Base-by-base conservation (phyloP, 1,139 yeast genomes). In the Geotrichum histeridarum region DNA sequence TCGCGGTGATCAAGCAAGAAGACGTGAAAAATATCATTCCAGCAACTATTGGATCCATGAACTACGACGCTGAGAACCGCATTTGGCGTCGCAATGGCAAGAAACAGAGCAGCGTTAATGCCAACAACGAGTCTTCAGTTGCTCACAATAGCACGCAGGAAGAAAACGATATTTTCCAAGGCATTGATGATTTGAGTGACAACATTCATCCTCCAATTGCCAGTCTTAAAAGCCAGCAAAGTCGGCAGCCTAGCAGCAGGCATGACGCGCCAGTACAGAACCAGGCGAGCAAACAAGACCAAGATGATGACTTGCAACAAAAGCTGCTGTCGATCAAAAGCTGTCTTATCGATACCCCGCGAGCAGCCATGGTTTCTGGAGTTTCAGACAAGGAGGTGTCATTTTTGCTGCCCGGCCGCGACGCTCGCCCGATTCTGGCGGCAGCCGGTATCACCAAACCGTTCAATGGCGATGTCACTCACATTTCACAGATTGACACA, bases 401-500 rank as follows among this genome's bases (percentile, higher is more conserved):
- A 14, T 51, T 51, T 41, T 14, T 47, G 18, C 48, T 46, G 31
- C 50, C 54, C 7, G 50, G 35, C 27, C 35, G 42, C 31, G 43
- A 30, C 9, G 42, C 43, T 9, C 42, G 43, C 37, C 38, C 42
- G 37, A 37, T 37, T 11, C 17, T 38, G 35, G 50, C 50, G 5
- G 27, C 22, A 2, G 38, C 32, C 8, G 44, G 45, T 5, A 31
- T 38, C 32, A 15, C n/a, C 1, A 31, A 18, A 11, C 38, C 18
- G 9, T 9, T n/a, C 18, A 30, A 38, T 30, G 43, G 31, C 6
- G 61, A 61, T 46, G 64, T 61, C 5, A 67, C 70, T 6, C 64
- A 64, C 51, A 60, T 62, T n/a, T 64, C 70, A 2, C 59, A 61
- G 11, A 50, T 68, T 22, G 64, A 68, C 35, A 43, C 65, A 12